Evolutionary conservation across 352 stramenopile species (phyloP).

Genomic region (Pythium aphanidermatum): DNA sequence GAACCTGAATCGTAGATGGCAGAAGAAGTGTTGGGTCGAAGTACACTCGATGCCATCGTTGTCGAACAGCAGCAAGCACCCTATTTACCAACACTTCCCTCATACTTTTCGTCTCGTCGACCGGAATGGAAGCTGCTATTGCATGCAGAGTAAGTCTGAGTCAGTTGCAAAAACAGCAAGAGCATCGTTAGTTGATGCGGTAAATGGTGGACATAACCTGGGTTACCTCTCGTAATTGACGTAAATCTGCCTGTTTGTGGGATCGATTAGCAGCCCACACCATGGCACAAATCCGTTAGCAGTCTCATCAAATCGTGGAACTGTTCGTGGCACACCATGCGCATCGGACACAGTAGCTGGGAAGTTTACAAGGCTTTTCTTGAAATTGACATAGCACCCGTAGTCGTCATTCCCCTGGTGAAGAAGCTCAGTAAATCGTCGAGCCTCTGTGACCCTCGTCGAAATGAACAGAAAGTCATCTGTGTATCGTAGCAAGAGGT

Average conservation of each 20-base stretch:
- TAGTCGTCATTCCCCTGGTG: constrained; percentile 55
- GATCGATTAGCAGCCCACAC: constrained; percentile 71
- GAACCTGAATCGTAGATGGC: constrained; percentile 34
- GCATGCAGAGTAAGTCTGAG: constrained; percentile 30
- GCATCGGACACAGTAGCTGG: not conserved
- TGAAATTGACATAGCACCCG: constrained; percentile 53
- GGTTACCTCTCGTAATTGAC: constrained; percentile 75
- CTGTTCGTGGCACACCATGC: constrained; percentile 2
- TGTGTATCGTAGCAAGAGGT: constrained; percentile 65
- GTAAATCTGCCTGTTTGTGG: constrained; percentile 43
- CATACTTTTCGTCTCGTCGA: constrained; percentile 50
- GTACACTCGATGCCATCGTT: constrained; percentile 65
- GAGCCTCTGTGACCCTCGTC: constrained; percentile 38
- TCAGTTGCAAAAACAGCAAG: no score
- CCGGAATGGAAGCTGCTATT: constrained; percentile 38
- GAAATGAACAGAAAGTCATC: constrained; percentile 78
- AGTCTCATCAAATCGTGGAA: constrained; percentile 19
- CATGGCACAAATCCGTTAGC: constrained; percentile 41
- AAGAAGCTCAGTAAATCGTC: constrained; percentile 51
- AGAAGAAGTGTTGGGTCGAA: constrained; percentile 42
- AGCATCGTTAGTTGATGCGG: no score
- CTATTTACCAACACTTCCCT: constrained; percentile 57
- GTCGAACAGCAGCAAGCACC: constrained; percentile 50
- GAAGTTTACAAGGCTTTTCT: constrained; percentile 71
- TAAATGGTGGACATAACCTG: not conserved